A percentile compares a stretch with the other conserved stretches of the same genome.
phyloP scores from a whole-genome alignment of 2,329 filamentous ascomycete genomes.

The Gliomastix tumulicola region DNA sequence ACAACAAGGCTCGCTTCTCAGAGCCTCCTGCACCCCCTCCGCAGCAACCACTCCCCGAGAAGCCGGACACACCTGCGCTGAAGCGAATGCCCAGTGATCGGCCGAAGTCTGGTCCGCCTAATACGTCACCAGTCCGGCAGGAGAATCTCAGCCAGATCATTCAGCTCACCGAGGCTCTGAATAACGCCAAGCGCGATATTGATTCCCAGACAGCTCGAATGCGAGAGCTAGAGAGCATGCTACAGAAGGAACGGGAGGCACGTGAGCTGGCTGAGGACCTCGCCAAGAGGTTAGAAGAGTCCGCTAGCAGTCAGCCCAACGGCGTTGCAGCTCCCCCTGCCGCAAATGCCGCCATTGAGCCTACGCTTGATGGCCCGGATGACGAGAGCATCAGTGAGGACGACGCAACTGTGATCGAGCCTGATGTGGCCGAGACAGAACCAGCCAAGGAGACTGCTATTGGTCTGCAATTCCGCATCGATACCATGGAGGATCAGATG shows the following conservation, averaged over 20 bases:
- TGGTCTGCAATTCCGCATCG: conserved; percentile 58
- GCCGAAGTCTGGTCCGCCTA: conserved; percentile 48
- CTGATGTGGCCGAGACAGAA: conserved; percentile 13
- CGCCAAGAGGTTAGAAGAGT: conserved; percentile 61
- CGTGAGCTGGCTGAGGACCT: conserved; percentile 79
- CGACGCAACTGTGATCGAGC: conserved; percentile 10
- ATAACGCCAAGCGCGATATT: conserved; percentile 77
- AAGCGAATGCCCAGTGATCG: conserved; percentile 73
- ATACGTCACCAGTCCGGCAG: conserved; percentile 50
- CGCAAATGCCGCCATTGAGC: background rate
- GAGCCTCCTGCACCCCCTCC: conserved; percentile 91
- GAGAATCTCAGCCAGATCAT: conserved; percentile 68
- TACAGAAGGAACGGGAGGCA: conserved; percentile 73
- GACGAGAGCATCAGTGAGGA: conserved; percentile 1
- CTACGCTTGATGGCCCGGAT: background rate
- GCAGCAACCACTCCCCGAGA: conserved; percentile 87
- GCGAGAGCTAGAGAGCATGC: conserved; percentile 66
- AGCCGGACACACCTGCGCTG: conserved; percentile 72
- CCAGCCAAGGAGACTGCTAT: conserved; percentile 15
- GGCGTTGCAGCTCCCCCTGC: conserved; percentile 9
- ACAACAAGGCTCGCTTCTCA: conserved; percentile 78
- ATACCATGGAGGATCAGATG: conserved; percentile 73
- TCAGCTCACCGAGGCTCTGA: conserved; percentile 77
- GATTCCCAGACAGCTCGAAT: conserved; percentile 76
- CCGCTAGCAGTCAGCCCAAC: conserved; percentile 26